phyloP scores from a whole-genome alignment of 495 filamentous ascomycete species.

The Talaromyces trachyspermus region DNA sequence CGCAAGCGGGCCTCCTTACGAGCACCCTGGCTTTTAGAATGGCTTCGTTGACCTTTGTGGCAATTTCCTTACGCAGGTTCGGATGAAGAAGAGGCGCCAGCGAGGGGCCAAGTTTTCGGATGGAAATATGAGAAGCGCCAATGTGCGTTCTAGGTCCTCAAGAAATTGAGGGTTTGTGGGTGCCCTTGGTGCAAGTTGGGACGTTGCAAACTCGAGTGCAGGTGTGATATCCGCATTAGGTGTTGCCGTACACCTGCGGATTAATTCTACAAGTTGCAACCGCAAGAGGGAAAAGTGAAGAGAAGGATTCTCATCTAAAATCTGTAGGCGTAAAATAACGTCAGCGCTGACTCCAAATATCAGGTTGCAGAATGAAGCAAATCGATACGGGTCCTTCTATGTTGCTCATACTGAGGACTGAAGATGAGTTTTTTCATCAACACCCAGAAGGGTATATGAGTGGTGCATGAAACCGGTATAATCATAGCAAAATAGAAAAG shows the following conservation, averaged over 20 bases:
- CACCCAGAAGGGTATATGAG: conserved; percentile 79
- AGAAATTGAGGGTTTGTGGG: conserved; percentile 75
- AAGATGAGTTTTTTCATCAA: conserved; percentile 95
- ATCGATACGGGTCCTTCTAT: conserved; percentile 8
- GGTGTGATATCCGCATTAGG: conserved; percentile 68
- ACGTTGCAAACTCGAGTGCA: conserved; percentile 80
- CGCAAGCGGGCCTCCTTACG: conserved; percentile 73
- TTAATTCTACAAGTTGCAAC: conserved; percentile 88
- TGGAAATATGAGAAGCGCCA: conserved; percentile 85
- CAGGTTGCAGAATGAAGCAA: conserved; percentile 7
- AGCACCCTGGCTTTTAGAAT: conserved; percentile 66
- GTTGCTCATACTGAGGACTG: conserved; percentile 91
- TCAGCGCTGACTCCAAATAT: conserved; percentile 9
- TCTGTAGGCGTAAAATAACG: conserved; percentile 44
- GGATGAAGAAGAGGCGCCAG: conserved; percentile 70
- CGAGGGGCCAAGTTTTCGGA: conserved; percentile 64
- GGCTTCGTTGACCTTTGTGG: conserved; percentile 77
- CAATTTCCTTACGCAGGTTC: conserved; percentile 73
- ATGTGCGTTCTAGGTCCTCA: conserved; percentile 82
- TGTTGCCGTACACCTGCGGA: conserved; percentile 60
- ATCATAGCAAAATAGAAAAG: conserved; percentile 63
- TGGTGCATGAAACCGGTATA: conserved; percentile 99
- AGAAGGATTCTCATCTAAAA: conserved; percentile 74
- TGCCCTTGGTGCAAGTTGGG: conserved; percentile 79
- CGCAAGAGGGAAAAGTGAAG: conserved; percentile 89